Conservation (phyloP, 768 basidiomycete species). For the Serendipita sp. region DNA sequence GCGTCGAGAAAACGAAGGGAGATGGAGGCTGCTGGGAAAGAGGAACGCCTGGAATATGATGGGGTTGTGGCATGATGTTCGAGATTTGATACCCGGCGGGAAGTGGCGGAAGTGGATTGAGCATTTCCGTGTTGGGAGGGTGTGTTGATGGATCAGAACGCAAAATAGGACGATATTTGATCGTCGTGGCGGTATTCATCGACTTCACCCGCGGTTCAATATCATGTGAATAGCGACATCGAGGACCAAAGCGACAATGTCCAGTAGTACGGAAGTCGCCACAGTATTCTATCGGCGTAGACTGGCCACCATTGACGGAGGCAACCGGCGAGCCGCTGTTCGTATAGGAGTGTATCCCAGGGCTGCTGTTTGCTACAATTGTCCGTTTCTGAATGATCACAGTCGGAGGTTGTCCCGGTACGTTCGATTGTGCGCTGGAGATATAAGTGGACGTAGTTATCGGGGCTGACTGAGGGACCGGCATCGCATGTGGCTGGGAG, state of each 20-base stretch:
- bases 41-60: background rate
- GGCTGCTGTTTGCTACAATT: background rate
- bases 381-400: too few species aligned
- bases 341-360: background rate
- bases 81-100: background rate
- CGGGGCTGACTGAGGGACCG: background rate
- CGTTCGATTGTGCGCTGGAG: background rate
- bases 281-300: background rate
- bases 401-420: background rate
- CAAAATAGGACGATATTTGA: background rate
- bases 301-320: background rate
- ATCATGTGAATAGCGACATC: slow-evolving; percentile 4
- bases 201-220: background rate
- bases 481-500: background rate
- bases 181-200: background rate
- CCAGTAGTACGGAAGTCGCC: slow-evolving; percentile 4
- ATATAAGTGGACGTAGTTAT: background rate
- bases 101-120: background rate
- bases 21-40: background rate
- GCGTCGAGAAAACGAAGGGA: background rate
- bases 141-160: background rate
- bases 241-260: background rate
- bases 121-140: background rate
- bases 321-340: background rate
- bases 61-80: background rate